phyloP scores from a whole-genome alignment of 2,329 filamentous ascomycete genomes.

The Conoideocrella luteorostrata region DNA sequence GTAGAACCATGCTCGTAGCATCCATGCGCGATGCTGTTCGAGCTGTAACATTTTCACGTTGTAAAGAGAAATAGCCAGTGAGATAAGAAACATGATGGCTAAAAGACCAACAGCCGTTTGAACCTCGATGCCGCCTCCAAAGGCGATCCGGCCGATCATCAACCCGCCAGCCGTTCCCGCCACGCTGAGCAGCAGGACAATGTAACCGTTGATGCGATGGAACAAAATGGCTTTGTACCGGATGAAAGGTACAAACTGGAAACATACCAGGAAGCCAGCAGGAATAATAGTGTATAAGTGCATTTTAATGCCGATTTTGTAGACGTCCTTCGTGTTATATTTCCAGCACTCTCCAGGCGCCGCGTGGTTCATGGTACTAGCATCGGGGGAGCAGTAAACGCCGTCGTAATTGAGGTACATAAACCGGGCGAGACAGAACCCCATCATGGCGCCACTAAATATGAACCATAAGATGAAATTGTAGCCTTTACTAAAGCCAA shows the following conservation, averaged over 20 bases:
- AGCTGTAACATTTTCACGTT: conserved; percentile 55
- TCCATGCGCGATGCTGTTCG: conserved; percentile 56
- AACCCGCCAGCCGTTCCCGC: conserved; percentile 40
- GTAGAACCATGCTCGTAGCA: conserved; percentile 49
- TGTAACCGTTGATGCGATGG: conserved; percentile 54
- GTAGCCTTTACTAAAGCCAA: conserved; percentile 14
- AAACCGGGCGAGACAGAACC: conserved; percentile 41
- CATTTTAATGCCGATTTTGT: conserved; percentile 34
- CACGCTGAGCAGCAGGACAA: conserved; percentile 39
- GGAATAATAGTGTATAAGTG: conserved; percentile 38
- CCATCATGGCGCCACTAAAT: conserved; percentile 23
- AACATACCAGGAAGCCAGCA: conserved; percentile 31
- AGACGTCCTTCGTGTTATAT: conserved; percentile 18
- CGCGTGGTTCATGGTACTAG: conserved; percentile 1
- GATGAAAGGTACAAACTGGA: conserved; percentile 41
- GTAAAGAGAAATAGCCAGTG: conserved; percentile 39
- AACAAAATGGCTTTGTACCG: conserved; percentile 41
- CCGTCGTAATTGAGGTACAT: conserved; percentile 40
- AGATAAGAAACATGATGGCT: conserved; percentile 34
- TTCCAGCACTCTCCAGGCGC: conserved; percentile 34
- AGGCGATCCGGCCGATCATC: conserved; percentile 42
- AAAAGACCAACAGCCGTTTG: conserved; percentile 37
- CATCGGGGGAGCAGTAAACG: conserved; percentile 18
- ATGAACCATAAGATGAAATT: conserved; percentile 20
- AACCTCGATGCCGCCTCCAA: conserved; percentile 44